Evolutionary conservation across 192 early-diverging fungal genomes (phyloP), one percentile per base, ranked within the genome.

Genomic region (Linnemannia zychae): DNA sequence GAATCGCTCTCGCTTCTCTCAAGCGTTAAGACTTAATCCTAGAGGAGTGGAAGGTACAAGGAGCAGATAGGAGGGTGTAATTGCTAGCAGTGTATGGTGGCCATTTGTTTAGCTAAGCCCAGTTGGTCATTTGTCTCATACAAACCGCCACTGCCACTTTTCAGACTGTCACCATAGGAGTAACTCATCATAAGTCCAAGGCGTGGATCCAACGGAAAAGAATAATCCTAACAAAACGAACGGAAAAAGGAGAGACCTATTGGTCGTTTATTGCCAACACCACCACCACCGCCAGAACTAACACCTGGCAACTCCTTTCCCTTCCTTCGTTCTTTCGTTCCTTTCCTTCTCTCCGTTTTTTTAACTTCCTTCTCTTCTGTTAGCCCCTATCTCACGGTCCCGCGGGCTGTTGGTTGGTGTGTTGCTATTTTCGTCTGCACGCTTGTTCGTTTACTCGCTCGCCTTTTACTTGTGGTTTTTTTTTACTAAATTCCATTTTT

Each of bases 281-380:
- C 24, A 63, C 52, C 22, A 24, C 57, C 11, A 63, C 52, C 2
- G 2, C 9, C 57, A 12, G 22, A 60, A 60, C n/a, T 60, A 60
- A 28, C 28, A 60, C 57, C 24, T 31, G 57, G 57, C 13, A 63
- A 31, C 57, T 3, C 57, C 3, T 9, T 44, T 9, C 40, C 4
- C 9, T 9, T 44, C 9, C 9, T 9, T 44, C 40, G 3, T 44
- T 63, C 53, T 24, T 60, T 28, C 50, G 50, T n/a, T n/a, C n/a
- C n/a, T n/a, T n/a, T n/a, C n/a, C n/a, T n/a, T 53, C 52, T 57
- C 52, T 57, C 52, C 52, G 52, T 53, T 16, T 57, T 57, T 57
- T 28, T n/a, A n/a, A n/a, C n/a, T n/a, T n/a, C n/a, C n/a, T 24
- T 47, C 4, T 57, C 9, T 20, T 28, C 13, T 13, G 31, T 63